Base-by-base conservation (phyloP, 129 eudicot species). In the Flaveria sonorensis region DNA sequence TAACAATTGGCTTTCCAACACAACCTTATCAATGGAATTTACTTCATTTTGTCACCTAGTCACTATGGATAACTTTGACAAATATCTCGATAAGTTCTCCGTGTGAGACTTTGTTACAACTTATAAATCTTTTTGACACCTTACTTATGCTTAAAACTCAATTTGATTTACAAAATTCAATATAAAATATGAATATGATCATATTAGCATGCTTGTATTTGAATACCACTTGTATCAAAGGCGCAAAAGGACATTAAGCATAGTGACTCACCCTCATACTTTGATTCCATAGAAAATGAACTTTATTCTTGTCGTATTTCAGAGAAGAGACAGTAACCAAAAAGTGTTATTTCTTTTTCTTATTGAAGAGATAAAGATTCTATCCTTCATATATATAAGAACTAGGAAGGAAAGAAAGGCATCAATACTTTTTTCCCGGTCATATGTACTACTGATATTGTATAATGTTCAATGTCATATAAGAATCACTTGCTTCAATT, bases 361-460 rank as follows among this genome's bases (percentile, higher is more conserved):
- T 75, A n/a, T 47, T 73, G 13, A 28, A 48, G 63, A 48, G 71
- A 62, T 43, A 9, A 45, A 28, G 48, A 75, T 62, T 63, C 69
- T 63, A 62, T 63, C 48, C 79, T 63, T 18, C 71, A 63, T 59
- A 59, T 59, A 59, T 59, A 59, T 7, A 63, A 47, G 62, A 75
- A 47, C 72, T 28, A 62, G 55, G 28, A 75, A 62, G 60, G 70
- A 75, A 75, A 63, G 79, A 20, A 73, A 73, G 53, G 77, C 39
- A 73, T 73, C 52, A 8, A 73, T 73, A 40, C 77, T 56, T 73
- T 73, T 32, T 39, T 39, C 63, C 28, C 23, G 6, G 56, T 36
- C 47, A 13, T 16, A 74, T 62, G 48, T 75, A n/a, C 79, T 28
- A 75, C 43, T 7, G 28, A 46, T 47, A 28, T 45, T 10, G 60